Percentiles rank a stretch among this genome's conserved stretches.
Conservation (phyloP, 345 rosid species). For the Garcia nutans region DNA sequence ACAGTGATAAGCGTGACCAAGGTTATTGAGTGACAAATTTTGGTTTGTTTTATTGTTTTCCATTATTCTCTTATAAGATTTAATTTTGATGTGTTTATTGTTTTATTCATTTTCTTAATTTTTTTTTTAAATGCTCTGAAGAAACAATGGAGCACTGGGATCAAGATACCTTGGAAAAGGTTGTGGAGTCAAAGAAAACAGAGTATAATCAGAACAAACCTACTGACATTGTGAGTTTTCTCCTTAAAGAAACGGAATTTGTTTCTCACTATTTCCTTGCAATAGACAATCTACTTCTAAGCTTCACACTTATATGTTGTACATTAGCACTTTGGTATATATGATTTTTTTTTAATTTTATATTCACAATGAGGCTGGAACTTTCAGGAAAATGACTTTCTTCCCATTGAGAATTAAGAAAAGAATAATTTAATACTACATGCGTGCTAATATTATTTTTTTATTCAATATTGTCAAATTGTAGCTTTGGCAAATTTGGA, state of each 20-base stretch:
- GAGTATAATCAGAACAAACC: constrained; percentile 94
- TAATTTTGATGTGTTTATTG: neutral
- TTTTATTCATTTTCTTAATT: constrained; percentile 7
- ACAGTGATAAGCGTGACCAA: constrained; percentile 83
- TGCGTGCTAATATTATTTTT: neutral
- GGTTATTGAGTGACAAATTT: constrained; percentile 36
- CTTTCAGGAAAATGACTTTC: neutral
- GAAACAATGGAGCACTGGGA: constrained; percentile 98
- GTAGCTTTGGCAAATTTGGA: neutral
- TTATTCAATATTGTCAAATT: neutral
- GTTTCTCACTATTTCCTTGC: neutral
- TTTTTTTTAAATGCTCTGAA: constrained; percentile 4
- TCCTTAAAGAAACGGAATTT: neutral
- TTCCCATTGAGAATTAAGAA: neutral
- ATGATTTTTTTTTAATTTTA: neutral
- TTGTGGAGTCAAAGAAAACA: constrained; percentile 73
- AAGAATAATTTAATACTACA: neutral
- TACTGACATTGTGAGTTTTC: constrained; percentile 73
- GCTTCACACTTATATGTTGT: neutral
- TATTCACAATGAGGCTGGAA: neutral
- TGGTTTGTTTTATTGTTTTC: neutral
- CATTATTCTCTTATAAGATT: neutral
- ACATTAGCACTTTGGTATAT: neutral
- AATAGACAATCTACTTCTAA: neutral
- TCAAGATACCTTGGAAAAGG: constrained; percentile 90